phyloP scores from a whole-genome alignment of 1,284 basidiomycete genomes.

The Microbotryum saponariae region DNA sequence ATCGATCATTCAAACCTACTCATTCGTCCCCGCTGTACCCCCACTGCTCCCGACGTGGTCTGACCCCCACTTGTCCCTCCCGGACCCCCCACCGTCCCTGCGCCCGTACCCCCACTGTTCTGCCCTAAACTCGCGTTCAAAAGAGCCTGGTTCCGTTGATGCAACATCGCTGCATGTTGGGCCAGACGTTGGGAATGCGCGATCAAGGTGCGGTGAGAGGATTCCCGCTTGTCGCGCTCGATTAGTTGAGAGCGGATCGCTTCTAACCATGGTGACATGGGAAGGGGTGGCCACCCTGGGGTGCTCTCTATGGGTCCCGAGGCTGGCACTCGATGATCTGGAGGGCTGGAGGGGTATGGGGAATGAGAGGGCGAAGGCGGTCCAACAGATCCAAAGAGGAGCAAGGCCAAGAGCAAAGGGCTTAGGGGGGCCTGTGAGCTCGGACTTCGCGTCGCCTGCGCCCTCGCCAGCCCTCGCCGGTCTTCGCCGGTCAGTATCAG shows the following conservation, averaged over 20 bases:
- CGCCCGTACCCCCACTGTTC: neutral
- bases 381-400: too few relatives aligned
- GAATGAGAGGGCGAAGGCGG: too few relatives aligned
- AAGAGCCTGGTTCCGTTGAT: slow-evolving; percentile 77
- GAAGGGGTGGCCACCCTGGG: too few relatives aligned
- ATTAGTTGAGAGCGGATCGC: slow-evolving; percentile 13
- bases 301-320: too few relatives aligned
- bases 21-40: neutral
- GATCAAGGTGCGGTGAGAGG: slow-evolving; percentile 10
- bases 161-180: slow-evolving; percentile 77
- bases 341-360: too few relatives aligned
- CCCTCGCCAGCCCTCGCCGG: too few relatives aligned
- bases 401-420: too few relatives aligned
- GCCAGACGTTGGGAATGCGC: slow-evolving; percentile 57
- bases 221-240: slow-evolving; percentile 17
- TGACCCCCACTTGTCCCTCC: slow-evolving; percentile 40
- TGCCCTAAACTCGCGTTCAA: slow-evolving; percentile 51
- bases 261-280: slow-evolving; percentile 9
- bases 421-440: too few relatives aligned
- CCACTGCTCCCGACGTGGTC: slow-evolving; percentile 50
- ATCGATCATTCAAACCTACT: neutral
- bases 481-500: too few relatives aligned
- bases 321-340: too few relatives aligned
- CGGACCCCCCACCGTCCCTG: neutral
- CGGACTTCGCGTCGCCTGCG: too few relatives aligned